Percentiles rank a stretch among this genome's conserved stretches.
Evolutionary conservation across 805 yeast species (phyloP).

Genomic region (Grigorovia humatica): DNA sequence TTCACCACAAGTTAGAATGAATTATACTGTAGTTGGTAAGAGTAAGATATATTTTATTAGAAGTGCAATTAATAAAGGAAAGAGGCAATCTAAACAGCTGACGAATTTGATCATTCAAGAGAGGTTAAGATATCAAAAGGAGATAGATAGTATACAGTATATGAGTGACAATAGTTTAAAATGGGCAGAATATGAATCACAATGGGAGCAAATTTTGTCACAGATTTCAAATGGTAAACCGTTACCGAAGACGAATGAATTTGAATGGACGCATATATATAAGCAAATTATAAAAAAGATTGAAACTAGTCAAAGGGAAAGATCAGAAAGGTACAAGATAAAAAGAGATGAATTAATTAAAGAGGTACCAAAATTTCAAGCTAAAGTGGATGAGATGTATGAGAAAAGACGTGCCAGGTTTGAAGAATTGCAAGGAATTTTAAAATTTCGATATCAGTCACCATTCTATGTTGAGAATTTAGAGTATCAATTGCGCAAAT

Average conservation of each 20-base stretch:
- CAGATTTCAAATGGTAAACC: neutral
- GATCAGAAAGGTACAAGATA: conserved; percentile 9
- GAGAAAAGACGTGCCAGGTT: conserved; percentile 17
- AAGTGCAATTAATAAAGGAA: conserved; percentile 20
- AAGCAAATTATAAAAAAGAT: conserved; percentile 8
- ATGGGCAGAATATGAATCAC: conserved; percentile 25
- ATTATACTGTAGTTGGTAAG: conserved; percentile 18
- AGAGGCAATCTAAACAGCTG: conserved; percentile 18
- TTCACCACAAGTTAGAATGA: conserved; percentile 16
- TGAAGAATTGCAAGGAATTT: neutral
- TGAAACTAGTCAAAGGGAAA: conserved; percentile 4
- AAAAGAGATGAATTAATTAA: conserved; percentile 11
- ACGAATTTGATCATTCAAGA: conserved; percentile 15
- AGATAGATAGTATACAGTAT: conserved; percentile 10
- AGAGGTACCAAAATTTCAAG: conserved; percentile 10
- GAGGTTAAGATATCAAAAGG: conserved; percentile 14
- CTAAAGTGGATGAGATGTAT: conserved; percentile 17
- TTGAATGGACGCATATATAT: conserved; percentile 23
- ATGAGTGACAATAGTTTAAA: conserved; percentile 7
- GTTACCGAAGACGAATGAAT: no score
- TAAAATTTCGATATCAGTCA: neutral
- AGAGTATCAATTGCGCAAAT: neutral
- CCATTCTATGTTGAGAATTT: conserved; percentile 7
- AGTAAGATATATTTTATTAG: conserved; percentile 25
- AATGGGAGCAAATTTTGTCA: conserved; percentile 20